Evolutionary conservation across 2,329 filamentous ascomycete species (phyloP), one percentile per base, ranked within the genome.

Genomic region (Mycosphaerella sp.): DNA sequence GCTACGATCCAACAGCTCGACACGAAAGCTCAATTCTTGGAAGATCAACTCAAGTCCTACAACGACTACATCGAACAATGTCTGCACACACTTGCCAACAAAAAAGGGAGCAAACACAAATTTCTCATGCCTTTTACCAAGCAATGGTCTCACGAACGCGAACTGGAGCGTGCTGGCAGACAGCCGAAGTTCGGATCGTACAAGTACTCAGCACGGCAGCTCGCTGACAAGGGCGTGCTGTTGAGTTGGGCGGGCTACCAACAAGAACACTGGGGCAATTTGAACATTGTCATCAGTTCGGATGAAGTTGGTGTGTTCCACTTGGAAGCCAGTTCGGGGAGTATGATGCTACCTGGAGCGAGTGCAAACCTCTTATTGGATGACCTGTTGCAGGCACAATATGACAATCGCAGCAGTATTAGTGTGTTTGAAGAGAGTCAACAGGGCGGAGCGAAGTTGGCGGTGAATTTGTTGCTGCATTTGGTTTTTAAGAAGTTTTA

Each of bases 401-500:
- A 96, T 70, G 93, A 97, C 73, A 90, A 93, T 63, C 88, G 90
- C 65, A 90, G 96, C 73, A 95, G 95, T 71, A 91, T 97, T 82
- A 90, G 89, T 67, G 78, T 97, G 57, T 98, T 98, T 67, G 89
- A 95, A 69, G 81, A 80, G 53, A 52, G 48, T 59, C 46, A 47
- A 60, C 63, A 3, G 59, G 73, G 61, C 0, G 68, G 70, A 59
- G 78, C 96, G 68, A 85, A 87, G 73, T 80, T 98, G 67, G 97
- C 97, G 72, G 93, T 98, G 67, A 98, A 98, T 76, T 73, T 98
- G 67, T 83, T 98, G 74, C 78, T 98, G 77, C 93, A 98, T 79
- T 78, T 97, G 72, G 81, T 98, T 63, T 97, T 97, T 78, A 95
- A 95, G 81, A 98, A 98, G 79, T 98, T 98, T 73, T 98, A 98